These are phyloP conservation scores for Solanum sejunctum DNA, from an alignment of 257 asterid species.

Conservation along the genomic window DNA sequence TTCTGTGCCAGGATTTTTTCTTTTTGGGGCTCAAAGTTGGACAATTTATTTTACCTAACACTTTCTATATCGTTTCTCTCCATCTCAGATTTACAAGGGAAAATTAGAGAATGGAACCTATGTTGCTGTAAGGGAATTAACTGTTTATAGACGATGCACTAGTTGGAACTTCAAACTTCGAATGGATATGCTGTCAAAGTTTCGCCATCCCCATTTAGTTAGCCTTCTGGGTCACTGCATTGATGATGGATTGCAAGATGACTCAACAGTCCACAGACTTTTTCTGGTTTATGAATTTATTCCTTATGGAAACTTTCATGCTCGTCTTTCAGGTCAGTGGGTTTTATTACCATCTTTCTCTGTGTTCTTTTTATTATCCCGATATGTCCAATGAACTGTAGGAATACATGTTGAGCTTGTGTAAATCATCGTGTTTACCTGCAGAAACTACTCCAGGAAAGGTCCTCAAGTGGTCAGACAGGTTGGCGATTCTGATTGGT, in stretches of 20 bases:
- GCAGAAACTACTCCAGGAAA: constrained; percentile 41
- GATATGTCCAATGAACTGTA: neutral
- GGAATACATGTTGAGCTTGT: neutral
- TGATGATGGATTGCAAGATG: constrained; percentile 23
- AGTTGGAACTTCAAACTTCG: constrained; percentile 60
- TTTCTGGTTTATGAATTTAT: constrained; percentile 49
- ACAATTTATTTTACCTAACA: neutral
- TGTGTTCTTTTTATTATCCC: neutral
- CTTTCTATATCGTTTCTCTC: neutral
- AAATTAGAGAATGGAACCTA: constrained; percentile 29
- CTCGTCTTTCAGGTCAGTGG: constrained; percentile 52
- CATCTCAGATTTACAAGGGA: constrained; percentile 52
- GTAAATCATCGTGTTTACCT: neutral
- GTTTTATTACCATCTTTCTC: neutral
- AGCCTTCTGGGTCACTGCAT: constrained; percentile 72
- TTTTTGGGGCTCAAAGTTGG: neutral
- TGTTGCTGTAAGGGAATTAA: constrained; percentile 46
- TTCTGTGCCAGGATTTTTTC: neutral
- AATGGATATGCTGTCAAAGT: constrained; percentile 55
- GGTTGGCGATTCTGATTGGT: constrained; percentile 41
- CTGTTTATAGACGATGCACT: constrained; percentile 35
- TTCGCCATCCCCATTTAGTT: constrained; percentile 49
- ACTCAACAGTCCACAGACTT: constrained; percentile 27
- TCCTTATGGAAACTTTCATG: constrained; percentile 36
- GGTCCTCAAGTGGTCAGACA: constrained; percentile 53